Evolutionary conservation across 768 basidiomycete genomes (phyloP).

Genomic region (Calocybe cyanea): DNA sequence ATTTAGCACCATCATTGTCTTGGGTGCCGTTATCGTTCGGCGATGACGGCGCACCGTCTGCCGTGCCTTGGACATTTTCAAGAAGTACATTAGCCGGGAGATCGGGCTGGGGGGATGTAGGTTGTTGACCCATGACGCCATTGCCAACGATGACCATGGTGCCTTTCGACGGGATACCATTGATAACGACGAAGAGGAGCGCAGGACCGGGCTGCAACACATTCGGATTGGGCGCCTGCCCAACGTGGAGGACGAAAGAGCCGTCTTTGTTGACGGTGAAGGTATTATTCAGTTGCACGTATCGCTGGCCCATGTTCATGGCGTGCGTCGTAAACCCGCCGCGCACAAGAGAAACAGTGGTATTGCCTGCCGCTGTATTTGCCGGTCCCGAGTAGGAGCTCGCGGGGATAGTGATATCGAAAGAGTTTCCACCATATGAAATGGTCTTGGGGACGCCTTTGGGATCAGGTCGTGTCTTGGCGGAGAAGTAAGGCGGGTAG

Average conservation of each 20-base stretch:
- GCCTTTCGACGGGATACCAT: constrained; percentile 72
- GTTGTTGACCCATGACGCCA: constrained; percentile 62
- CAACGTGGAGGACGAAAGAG: constrained; percentile 72
- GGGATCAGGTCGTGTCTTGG: constrained; percentile 63
- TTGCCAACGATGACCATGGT: constrained; percentile 64
- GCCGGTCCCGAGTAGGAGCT: constrained; percentile 62
- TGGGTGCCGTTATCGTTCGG: constrained; percentile 5
- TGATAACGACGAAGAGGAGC: constrained; percentile 64
- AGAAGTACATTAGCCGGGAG: constrained; percentile 52
- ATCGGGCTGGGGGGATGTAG: constrained; percentile 30
- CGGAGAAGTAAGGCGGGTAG: constrained; percentile 89
- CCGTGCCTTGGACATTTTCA: constrained; percentile 36
- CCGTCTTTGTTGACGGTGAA: constrained; percentile 73
- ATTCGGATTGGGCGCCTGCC: constrained; percentile 81
- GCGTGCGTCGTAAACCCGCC: constrained; percentile 82
- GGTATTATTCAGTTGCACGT: constrained; percentile 66
- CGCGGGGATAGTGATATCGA: constrained; percentile 69
- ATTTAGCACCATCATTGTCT: constrained; percentile 12
- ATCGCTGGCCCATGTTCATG: constrained; percentile 87
- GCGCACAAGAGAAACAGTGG: constrained; percentile 74
- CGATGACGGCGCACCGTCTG: constrained; percentile 18
- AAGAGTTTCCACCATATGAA: constrained; percentile 78
- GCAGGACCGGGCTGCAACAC: constrained; percentile 82
- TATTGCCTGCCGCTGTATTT: constrained; percentile 70
- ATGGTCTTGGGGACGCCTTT: constrained; percentile 67